Evolutionary conservation across 352 stramenopile genomes (phyloP).

Genomic region (Pythium inflatum): DNA sequence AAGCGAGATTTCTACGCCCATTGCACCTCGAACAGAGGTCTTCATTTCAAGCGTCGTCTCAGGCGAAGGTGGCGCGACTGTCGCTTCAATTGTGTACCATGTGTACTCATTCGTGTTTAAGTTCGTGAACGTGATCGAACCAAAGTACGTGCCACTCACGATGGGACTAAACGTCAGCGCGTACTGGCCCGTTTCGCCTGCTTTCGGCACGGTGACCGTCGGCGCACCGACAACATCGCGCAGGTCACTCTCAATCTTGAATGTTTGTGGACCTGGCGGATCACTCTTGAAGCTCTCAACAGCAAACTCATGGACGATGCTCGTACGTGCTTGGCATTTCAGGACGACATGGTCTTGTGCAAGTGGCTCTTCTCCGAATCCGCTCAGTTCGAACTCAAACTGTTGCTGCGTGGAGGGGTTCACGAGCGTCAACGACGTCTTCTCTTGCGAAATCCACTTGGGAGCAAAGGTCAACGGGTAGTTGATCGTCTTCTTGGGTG

Average conservation of each 20-base stretch:
- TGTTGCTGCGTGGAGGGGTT: conserved; percentile 86
- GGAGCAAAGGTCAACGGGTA: conserved; percentile 88
- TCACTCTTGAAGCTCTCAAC: conserved; percentile 68
- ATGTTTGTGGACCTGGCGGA: conserved; percentile 49
- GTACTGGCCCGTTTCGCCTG: conserved; percentile 56
- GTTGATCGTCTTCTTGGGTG: conserved; percentile 63
- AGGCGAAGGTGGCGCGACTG: conserved; percentile 68
- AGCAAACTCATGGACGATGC: conserved; percentile 73
- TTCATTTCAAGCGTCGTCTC: conserved; percentile 87
- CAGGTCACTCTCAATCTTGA: conserved; percentile 93
- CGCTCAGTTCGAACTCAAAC: conserved; percentile 90
- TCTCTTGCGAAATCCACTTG: conserved; percentile 77
- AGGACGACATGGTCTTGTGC: conserved; percentile 90
- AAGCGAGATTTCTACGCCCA: conserved; percentile 90
- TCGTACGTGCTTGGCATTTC: conserved; percentile 86
- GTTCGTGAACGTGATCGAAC: conserved; percentile 93
- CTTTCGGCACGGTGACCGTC: conserved; percentile 47
- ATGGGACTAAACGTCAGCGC: conserved; percentile 85
- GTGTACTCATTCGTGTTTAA: conserved; percentile 73
- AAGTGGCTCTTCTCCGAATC: conserved; percentile 88
- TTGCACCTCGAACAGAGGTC: conserved; percentile 77
- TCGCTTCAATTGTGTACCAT: conserved; percentile 95
- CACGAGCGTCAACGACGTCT: conserved; percentile 67
- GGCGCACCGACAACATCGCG: conserved; percentile 80
- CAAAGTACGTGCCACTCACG: conserved; percentile 92